These are phyloP conservation scores for Pyrus hybrid DNA, from an alignment of 331 rosid genomes.

Conservation along the genomic window DNA sequence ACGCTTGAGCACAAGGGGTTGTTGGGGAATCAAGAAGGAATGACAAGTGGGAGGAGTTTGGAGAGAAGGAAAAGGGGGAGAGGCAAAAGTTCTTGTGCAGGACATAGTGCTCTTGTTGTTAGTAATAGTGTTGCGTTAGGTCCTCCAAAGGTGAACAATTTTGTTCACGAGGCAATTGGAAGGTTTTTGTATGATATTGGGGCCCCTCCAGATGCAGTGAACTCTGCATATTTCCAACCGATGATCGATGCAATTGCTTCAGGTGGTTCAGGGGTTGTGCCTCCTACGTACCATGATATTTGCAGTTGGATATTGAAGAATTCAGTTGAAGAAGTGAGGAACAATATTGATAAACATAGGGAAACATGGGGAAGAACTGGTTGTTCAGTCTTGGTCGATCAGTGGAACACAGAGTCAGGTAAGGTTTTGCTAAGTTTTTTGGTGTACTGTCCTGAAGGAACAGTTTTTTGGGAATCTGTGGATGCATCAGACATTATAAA, in stretches of 20 bases:
- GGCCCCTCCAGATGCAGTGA: constrained; percentile 70
- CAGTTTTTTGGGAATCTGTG: constrained; percentile 55
- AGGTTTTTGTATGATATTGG: constrained; percentile 83
- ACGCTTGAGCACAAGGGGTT: constrained; percentile 28
- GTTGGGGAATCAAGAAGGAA: constrained; percentile 35
- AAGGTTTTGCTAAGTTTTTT: constrained; percentile 36
- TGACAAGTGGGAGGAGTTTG: constrained; percentile 21
- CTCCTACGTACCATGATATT: constrained; percentile 63
- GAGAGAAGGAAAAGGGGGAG: constrained; percentile 66
- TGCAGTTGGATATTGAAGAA: constrained; percentile 76
- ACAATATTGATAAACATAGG: constrained; percentile 46
- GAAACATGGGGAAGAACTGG: constrained; percentile 66
- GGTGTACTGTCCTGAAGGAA: constrained; percentile 70
- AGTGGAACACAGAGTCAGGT: constrained; percentile 47
- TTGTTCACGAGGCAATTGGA: constrained; percentile 68
- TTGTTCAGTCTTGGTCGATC: constrained; percentile 78
- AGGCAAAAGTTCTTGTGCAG: constrained; percentile 29
- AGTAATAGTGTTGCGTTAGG: constrained; percentile 20
- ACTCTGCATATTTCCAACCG: constrained; percentile 65
- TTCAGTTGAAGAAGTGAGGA: constrained; percentile 68
- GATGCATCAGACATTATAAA: constrained; percentile 57
- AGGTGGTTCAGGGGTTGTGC: constrained; percentile 32
- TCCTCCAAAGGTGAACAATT: constrained; percentile 34
- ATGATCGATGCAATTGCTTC: constrained; percentile 80
- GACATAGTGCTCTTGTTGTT: constrained; percentile 27